Base-by-base conservation (phyloP, 1,139 yeast species). In the Tardiomyces depauwii region DNA sequence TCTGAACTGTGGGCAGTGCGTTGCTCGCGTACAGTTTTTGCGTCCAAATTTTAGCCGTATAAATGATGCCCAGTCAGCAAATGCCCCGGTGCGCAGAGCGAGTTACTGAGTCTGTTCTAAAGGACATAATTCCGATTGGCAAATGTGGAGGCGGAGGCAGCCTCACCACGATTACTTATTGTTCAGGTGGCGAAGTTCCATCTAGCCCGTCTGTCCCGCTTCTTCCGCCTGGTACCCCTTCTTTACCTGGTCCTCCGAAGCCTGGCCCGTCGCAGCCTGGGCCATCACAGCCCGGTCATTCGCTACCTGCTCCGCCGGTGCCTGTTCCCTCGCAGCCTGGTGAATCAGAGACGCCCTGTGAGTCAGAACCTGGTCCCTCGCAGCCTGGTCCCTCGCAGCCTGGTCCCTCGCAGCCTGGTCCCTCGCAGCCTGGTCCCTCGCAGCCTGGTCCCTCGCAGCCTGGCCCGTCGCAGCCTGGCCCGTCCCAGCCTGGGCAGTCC, bases 241-340 rank as follows among this genome's bases (percentile, higher is more conserved):
- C n/a, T n/a, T n/a, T n/a, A n/a, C n/a, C n/a, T n/a, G 63, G 6
- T 50, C 61, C 2, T 51, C 61, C 7, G 56, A 56, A 2, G n/a
- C 47, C 53, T n/a, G 42, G 53, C 12, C 44, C 50, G 18, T 60
- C 61, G 27, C 65, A 70, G 3, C 63, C 57, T 9, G 54, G 57
- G 2, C 57, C 60, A 21, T 53, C 57, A n/a, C 53, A 64, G 18
- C 51, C 58, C 7, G 51, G 59, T 12, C 53, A 65, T 12, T 63
- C 71, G 10, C 51, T 57, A 7, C 53, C 55, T 14, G 63, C 66
- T 5, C n/a, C n/a, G n/a, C n/a, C n/a, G n/a, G n/a, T n/a, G n/a
- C n/a, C n/a, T n/a, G n/a, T n/a, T n/a, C n/a, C n/a, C n/a, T n/a
- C n/a, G n/a, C n/a, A n/a, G n/a, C n/a, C n/a, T n/a, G n/a, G n/a